Evolutionary conservation across 2,329 filamentous ascomycete species (phyloP).

Genomic region (Mollisiaceae sp.): DNA sequence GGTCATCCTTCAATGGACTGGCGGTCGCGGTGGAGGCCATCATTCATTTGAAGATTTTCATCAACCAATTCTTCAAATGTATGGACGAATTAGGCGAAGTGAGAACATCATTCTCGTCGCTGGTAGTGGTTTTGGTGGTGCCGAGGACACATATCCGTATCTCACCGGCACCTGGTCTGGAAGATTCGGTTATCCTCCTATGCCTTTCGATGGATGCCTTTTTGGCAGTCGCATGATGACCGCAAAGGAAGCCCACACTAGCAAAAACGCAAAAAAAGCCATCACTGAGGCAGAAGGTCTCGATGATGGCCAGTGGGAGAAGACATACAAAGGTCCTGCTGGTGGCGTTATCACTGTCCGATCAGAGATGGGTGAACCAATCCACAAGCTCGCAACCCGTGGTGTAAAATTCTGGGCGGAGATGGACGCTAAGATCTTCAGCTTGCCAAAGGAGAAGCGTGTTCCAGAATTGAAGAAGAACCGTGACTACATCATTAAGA

Average conservation of each 20-base stretch:
- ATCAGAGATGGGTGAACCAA: slow-evolving; percentile 99
- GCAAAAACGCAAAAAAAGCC: slow-evolving; percentile 84
- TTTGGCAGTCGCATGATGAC: slow-evolving; percentile 96
- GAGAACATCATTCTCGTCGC: slow-evolving; percentile 89
- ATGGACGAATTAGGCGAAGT: slow-evolving; percentile 82
- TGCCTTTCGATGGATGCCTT: slow-evolving; percentile 92
- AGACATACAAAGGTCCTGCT: slow-evolving; percentile 88
- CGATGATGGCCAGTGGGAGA: slow-evolving; percentile 84
- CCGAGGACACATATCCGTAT: slow-evolving; percentile 91
- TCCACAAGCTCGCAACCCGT: slow-evolving; percentile 96
- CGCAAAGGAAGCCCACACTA: slow-evolving; percentile 89
- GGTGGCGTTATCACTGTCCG: slow-evolving; percentile 95
- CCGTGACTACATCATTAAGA: slow-evolving; percentile 90
- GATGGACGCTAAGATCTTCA: slow-evolving; percentile 99
- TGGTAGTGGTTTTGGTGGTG: slow-evolving; percentile 88
- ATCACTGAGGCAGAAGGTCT: slow-evolving; percentile 87
- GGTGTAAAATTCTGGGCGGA: slow-evolving; percentile 98
- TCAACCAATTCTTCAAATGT: slow-evolving; percentile 89
- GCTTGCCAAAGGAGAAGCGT: slow-evolving; percentile 88
- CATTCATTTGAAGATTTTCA: slow-evolving; percentile 97
- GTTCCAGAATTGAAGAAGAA: slow-evolving; percentile 87
- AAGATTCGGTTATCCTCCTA: slow-evolving; percentile 84
- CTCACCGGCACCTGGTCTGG: slow-evolving; percentile 88
- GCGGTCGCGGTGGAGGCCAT: slow-evolving; percentile 90
- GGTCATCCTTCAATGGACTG: slow-evolving; percentile 94